Percentiles rank a stretch among this genome's conserved stretches.
Conservation (phyloP, 306 rosid genomes). For the Gynostemma pentaphyllum region DNA sequence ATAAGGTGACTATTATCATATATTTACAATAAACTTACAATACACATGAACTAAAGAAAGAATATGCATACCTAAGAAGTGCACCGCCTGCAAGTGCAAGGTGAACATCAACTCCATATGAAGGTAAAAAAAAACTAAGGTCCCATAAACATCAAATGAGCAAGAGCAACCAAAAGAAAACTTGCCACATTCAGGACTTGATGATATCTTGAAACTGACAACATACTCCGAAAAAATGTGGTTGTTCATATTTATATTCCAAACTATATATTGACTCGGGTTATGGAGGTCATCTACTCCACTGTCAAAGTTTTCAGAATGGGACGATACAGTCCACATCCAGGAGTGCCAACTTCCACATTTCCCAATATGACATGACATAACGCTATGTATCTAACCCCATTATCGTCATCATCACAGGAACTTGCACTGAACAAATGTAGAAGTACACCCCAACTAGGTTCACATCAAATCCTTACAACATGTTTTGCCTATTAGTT, state of each 20-base stretch:
- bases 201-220: constrained; percentile 12
- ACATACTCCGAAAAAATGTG: constrained; percentile 16
- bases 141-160: neutral
- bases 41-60: too few species aligned
- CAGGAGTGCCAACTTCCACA: constrained; percentile 17
- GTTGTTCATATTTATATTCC: constrained; percentile 13
- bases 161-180: constrained; percentile 8
- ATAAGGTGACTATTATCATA: too few species aligned
- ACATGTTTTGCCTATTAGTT: too few species aligned
- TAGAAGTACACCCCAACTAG: constrained; percentile 6
- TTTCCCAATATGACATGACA: constrained; percentile 24
- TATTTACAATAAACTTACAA: too few species aligned
- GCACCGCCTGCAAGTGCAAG: too few species aligned
- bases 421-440: constrained; percentile 16
- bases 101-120: too few species aligned
- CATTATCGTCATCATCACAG: constrained; percentile 23
- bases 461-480: too few species aligned
- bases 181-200: constrained; percentile 10
- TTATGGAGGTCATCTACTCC: constrained; percentile 27
- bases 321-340: constrained; percentile 20
- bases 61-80: too few species aligned
- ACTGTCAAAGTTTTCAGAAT: constrained; percentile 17
- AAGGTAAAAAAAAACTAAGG: neutral
- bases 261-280: constrained; percentile 18
- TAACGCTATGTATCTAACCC: constrained; percentile 18